Conservation (phyloP, 2,329 filamentous ascomycete genomes). For the Davidsoniella neocaledoniae region DNA sequence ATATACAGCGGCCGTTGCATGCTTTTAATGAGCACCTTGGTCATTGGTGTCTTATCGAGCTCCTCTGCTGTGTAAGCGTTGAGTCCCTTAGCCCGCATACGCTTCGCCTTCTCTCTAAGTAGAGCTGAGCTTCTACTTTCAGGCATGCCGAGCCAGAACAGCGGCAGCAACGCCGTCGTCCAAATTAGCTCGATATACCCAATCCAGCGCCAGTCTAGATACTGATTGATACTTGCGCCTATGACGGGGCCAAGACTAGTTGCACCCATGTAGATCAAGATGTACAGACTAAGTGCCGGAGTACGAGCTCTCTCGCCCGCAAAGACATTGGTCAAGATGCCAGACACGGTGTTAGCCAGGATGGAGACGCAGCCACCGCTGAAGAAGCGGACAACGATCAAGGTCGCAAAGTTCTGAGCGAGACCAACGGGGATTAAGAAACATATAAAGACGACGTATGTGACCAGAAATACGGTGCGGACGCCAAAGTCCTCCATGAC, state of each 20-base stretch:
- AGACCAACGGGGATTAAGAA: constrained; percentile 9
- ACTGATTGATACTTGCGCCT: constrained; percentile 17
- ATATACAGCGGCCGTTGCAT: constrained; percentile 12
- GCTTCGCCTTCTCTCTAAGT: constrained; percentile 8
- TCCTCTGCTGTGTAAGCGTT: constrained; percentile 8
- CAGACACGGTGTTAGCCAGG: constrained; percentile 16
- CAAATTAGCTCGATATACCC: constrained; percentile 23
- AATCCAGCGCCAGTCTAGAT: constrained; percentile 21
- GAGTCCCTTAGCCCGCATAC: constrained; percentile 3
- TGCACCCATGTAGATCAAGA: constrained; percentile 14
- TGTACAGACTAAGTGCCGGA: constrained; percentile 16
- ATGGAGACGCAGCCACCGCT: constrained; percentile 18
- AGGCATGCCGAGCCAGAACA: constrained; percentile 17
- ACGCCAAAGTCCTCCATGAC: constrained; percentile 24
- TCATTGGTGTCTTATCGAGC: constrained; percentile 6
- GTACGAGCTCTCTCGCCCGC: constrained; percentile 16
- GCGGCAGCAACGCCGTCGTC: constrained; percentile 25
- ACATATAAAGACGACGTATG: constrained; percentile 16
- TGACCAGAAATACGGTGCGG: constrained; percentile 16
- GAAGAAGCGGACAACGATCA: constrained; percentile 16
- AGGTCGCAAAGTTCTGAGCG: constrained; percentile 10
- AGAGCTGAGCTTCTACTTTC: constrained; percentile 6
- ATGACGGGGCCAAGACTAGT: constrained; percentile 19
- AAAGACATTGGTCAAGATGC: constrained; percentile 18
- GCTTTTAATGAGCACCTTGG: constrained; percentile 6